Percentiles rank a stretch among this genome's conserved stretches.
These are phyloP conservation scores for Emmonsiellopsis sp. DNA, from an alignment of 2,329 filamentous ascomycete species.

Conservation along the genomic window DNA sequence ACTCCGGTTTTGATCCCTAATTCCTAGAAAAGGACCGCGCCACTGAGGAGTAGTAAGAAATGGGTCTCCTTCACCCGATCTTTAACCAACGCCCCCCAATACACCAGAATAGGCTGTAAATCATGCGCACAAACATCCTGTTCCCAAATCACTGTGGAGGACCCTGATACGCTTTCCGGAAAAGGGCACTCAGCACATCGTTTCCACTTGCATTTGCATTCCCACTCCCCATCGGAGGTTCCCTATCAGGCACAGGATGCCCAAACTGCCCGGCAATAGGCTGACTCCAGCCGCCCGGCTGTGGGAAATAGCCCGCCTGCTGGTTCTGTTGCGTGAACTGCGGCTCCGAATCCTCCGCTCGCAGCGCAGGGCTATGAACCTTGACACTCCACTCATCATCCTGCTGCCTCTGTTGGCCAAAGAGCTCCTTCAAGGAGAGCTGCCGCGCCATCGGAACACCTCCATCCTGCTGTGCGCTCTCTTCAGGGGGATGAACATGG, in stretches of 20 bases:
- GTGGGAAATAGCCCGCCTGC: neutral
- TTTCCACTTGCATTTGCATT: constrained; percentile 7
- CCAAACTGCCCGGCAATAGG: too few relatives aligned
- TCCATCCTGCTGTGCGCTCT: constrained; percentile 19
- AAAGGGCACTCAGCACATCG: constrained; percentile 34
- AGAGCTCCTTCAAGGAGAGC: constrained; percentile 44
- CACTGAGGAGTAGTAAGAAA: too few relatives aligned
- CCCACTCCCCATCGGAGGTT: neutral
- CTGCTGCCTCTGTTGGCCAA: constrained; percentile 44
- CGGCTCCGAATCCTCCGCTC: constrained; percentile 6
- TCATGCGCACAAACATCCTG: constrained; percentile 8
- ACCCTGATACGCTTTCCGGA: constrained; percentile 30
- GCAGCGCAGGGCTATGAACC: constrained; percentile 29
- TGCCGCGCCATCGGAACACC: constrained; percentile 43
- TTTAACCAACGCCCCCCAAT: too few relatives aligned
- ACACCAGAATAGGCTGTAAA: too few relatives aligned
- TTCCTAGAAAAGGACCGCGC: too few relatives aligned
- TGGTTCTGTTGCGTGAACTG: constrained; percentile 6
- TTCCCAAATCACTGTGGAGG: neutral
- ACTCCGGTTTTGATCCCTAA: constrained; percentile 2
- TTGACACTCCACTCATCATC: constrained; percentile 43
- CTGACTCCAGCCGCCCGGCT: neutral
- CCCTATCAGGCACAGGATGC: neutral
- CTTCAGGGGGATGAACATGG: constrained; percentile 23
- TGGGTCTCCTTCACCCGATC: too few relatives aligned